These are phyloP conservation scores for Solanum tacnaense DNA, from an alignment of 257 asterid genomes.

Conservation along the genomic window DNA sequence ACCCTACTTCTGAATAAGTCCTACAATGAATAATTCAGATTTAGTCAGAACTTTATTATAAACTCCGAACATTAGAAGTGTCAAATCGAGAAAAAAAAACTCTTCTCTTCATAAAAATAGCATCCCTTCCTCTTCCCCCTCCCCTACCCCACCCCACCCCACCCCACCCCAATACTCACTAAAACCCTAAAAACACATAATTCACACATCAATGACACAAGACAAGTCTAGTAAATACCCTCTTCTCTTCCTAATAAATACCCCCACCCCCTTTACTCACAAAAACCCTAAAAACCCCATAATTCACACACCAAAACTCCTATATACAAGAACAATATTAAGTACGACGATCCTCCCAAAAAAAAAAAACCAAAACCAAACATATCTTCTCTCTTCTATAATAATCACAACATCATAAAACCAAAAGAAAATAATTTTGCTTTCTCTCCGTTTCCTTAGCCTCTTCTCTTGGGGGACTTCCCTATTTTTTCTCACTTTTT, in stretches of 20 bases:
- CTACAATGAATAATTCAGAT: too few relatives aligned
- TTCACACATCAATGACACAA: neutral
- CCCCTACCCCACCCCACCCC: neutral
- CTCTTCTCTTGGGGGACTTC: slow-evolving; percentile 7
- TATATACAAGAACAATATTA: neutral
- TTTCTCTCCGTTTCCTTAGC: slow-evolving; percentile 8
- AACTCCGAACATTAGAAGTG: fast-evolving
- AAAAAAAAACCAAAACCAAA: neutral
- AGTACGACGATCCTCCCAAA: neutral
- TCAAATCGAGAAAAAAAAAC: too few relatives aligned
- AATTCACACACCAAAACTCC: neutral
- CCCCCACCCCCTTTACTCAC: neutral
- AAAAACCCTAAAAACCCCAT: neutral
- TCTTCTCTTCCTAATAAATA: neutral
- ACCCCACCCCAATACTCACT: neutral
- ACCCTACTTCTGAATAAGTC: neutral
- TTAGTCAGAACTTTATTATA: too few relatives aligned
- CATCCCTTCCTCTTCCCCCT: neutral
- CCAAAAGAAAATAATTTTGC: neutral
- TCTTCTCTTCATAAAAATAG: neutral
- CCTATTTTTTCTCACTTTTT: neutral
- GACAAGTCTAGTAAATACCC: neutral
- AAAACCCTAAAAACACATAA: neutral
- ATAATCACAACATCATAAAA: neutral
- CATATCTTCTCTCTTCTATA: neutral